Evolutionary conservation across 2,329 filamentous ascomycete species (phyloP).

Genomic region (Fusarium sp.): DNA sequence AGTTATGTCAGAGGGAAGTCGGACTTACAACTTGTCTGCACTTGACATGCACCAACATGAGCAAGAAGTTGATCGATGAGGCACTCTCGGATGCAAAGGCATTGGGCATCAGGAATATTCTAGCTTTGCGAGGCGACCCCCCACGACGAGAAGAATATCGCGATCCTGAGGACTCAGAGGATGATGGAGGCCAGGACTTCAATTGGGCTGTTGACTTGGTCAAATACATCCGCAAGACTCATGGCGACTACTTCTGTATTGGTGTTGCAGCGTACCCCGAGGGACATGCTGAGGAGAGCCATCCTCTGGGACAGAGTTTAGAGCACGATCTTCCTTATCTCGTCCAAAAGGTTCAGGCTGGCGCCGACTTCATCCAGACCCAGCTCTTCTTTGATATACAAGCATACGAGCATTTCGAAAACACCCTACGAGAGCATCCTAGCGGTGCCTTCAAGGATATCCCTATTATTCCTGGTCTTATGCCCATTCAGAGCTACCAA

Average conservation of each 20-base stretch:
- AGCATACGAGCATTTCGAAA: slow-evolving; percentile 87
- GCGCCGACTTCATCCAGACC: slow-evolving; percentile 98
- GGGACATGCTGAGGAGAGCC: slow-evolving; percentile 91
- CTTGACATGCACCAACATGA: slow-evolving; percentile 99
- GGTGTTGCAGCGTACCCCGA: slow-evolving; percentile 96
- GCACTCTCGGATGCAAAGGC: slow-evolving; percentile 92
- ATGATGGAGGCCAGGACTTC: slow-evolving; percentile 82
- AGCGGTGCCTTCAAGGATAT: slow-evolving; percentile 89
- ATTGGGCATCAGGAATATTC: slow-evolving; percentile 92
- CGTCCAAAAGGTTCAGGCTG: slow-evolving; percentile 90
- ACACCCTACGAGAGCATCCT: slow-evolving; percentile 80
- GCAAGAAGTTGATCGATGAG: slow-evolving; percentile 85
- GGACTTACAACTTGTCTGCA: slow-evolving; percentile 96
- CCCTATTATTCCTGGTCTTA: slow-evolving; percentile 92
- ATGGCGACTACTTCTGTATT: slow-evolving; percentile 96
- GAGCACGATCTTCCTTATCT: slow-evolving; percentile 91
- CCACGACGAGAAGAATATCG: slow-evolving; percentile 91
- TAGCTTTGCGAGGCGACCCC: slow-evolving; percentile 92
- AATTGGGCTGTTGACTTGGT: slow-evolving; percentile 92
- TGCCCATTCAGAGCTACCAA: slow-evolving; percentile 98
- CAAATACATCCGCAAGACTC: slow-evolving; percentile 85
- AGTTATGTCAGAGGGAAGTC: slow-evolving; percentile 93
- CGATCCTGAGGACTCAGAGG: slow-evolving; percentile 69
- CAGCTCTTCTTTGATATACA: slow-evolving; percentile 95
- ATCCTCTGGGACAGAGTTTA: slow-evolving; percentile 77